Conservation (phyloP, 2,329 filamentous ascomycete species). For the Cercospora sp. region DNA sequence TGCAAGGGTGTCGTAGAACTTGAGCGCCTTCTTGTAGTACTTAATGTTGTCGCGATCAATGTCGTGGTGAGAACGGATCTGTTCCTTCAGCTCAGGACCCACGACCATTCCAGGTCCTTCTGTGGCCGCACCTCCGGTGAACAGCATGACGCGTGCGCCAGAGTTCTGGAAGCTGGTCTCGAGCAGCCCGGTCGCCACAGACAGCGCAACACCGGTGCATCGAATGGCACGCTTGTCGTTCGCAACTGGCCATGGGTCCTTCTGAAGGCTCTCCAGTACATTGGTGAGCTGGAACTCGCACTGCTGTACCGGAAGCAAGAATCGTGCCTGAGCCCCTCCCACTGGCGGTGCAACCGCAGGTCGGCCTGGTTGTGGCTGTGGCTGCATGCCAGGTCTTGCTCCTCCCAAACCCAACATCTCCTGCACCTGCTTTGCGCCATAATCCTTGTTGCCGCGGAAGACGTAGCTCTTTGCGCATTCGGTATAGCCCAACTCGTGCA, state of each 20-base stretch:
- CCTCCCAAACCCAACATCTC: slow-evolving; percentile 87
- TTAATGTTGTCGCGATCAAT: slow-evolving; percentile 99
- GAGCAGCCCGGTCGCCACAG: slow-evolving; percentile 86
- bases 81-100: slow-evolving; percentile 89
- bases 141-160: slow-evolving; percentile 94
- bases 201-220: slow-evolving; percentile 94
- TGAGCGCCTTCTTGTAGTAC: slow-evolving; percentile 98
- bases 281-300: slow-evolving; percentile 98
- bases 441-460: slow-evolving; percentile 96
- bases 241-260: slow-evolving; percentile 95
- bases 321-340: slow-evolving; percentile 80
- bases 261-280: slow-evolving; percentile 90
- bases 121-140: slow-evolving; percentile 89
- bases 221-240: slow-evolving; percentile 87
- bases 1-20: slow-evolving; percentile 94
- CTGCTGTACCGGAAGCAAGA: slow-evolving; percentile 90
- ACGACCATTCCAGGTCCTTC: slow-evolving; percentile 97
- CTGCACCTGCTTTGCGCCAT: slow-evolving; percentile 97
- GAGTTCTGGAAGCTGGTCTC: slow-evolving; percentile 96
- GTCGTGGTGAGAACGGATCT: slow-evolving; percentile 96
- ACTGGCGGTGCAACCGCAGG: slow-evolving; percentile 60
- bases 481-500: slow-evolving; percentile 96
- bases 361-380: slow-evolving; percentile 72
- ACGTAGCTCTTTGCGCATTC: slow-evolving; percentile 99
- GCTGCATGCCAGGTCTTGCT: slow-evolving; percentile 70